Evolutionary conservation across 2,329 filamentous ascomycete species (phyloP).

Genomic region (Zalaria sp.): DNA sequence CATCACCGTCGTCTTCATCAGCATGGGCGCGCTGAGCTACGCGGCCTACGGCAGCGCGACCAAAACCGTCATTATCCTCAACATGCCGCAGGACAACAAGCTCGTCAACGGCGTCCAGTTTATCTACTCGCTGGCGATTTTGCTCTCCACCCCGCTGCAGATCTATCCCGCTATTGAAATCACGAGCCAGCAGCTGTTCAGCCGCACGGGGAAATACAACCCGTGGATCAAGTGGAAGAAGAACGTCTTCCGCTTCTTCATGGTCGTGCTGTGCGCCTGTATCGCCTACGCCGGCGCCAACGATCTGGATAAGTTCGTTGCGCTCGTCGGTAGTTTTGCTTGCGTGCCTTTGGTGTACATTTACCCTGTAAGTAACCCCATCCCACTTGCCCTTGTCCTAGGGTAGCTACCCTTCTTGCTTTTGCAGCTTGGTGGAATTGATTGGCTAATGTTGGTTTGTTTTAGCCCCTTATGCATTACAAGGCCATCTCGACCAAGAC

Average conservation of each 20-base stretch:
- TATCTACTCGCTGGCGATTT: slow-evolving; percentile 92
- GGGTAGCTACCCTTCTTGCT: too few species aligned
- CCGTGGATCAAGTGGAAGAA: slow-evolving; percentile 99
- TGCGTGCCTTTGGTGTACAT: slow-evolving; percentile 96
- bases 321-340: slow-evolving; percentile 90
- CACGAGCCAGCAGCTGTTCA: slow-evolving; percentile 87
- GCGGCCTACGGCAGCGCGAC: slow-evolving; percentile 91
- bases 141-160: slow-evolving; percentile 87
- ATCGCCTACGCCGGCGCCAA: slow-evolving; percentile 89
- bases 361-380: slow-evolving; percentile 62
- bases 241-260: slow-evolving; percentile 88
- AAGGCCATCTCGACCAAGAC: slow-evolving; percentile 58
- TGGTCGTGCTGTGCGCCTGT: slow-evolving; percentile 71
- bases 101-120: slow-evolving; percentile 94
- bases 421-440: too few species aligned
- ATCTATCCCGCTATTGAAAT: slow-evolving; percentile 98
- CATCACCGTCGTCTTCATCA: slow-evolving; percentile 80
- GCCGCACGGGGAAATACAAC: slow-evolving; percentile 90
- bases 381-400: too few species aligned
- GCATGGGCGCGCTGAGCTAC: slow-evolving; percentile 86
- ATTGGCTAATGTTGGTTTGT: too few species aligned
- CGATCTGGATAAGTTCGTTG: slow-evolving; percentile 93
- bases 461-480: slow-evolving; percentile 77
- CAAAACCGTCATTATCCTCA: slow-evolving; percentile 90
- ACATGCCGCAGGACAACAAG: slow-evolving; percentile 88